Percentiles rank a stretch among this genome's conserved stretches.
Conservation (phyloP, 1,284 basidiomycete species). For the Ustilago curta region DNA sequence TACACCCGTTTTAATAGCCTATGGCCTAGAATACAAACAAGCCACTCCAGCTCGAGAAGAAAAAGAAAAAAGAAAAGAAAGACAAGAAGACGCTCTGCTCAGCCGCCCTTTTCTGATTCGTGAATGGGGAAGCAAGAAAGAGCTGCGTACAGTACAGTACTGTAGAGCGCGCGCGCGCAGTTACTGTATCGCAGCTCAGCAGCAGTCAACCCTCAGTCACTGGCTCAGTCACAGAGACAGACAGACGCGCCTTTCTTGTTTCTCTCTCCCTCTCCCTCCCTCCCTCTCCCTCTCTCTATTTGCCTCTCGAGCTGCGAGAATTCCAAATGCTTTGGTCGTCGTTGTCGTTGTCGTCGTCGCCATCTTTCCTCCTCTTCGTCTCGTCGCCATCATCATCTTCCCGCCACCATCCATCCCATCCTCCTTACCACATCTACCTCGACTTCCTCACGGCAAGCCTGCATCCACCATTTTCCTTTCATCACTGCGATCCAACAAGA, state of each 20-base stretch:
- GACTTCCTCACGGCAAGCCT: background rate
- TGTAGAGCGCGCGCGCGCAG: too few relatives aligned
- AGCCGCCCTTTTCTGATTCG: background rate
- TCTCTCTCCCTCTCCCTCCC: too few relatives aligned
- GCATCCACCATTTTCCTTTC: conserved; percentile 5
- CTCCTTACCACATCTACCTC: conserved; percentile 14
- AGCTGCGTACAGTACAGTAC: background rate
- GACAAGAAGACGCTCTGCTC: conserved; percentile 1
- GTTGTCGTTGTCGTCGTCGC: conserved; percentile 5
- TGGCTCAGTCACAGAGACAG: conserved; percentile 9
- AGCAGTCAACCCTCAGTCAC: background rate
- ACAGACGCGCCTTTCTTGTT: too few relatives aligned
- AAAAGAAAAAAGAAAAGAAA: background rate
- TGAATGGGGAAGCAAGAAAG: background rate
- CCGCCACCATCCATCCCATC: conserved; percentile 8
- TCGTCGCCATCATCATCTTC: conserved; percentile 27
- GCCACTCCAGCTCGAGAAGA: background rate
- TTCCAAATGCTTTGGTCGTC: conserved; percentile 3
- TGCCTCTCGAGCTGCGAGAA: conserved; percentile 1
- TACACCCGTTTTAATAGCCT: background rate
- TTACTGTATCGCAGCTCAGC: too few relatives aligned
- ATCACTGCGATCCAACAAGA: conserved; percentile 13
- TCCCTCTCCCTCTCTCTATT: background rate
- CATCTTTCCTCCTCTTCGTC: conserved; percentile 6
- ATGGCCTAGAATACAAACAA: background rate